phyloP scores from a whole-genome alignment of 345 rosid genomes.

The Gossypium raimondii region DNA sequence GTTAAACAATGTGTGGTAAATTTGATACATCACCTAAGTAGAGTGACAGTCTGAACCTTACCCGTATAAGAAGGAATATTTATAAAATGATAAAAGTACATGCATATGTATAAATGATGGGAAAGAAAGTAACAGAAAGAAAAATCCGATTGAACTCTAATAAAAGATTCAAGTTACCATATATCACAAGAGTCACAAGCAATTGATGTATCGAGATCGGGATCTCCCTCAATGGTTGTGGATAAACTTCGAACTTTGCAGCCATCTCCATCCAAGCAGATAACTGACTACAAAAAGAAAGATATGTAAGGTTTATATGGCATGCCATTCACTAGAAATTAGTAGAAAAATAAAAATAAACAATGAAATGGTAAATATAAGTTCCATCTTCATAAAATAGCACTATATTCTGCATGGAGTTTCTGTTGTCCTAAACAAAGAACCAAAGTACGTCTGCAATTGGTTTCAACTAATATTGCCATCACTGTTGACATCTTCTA shows the following conservation, averaged over 20 bases:
- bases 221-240: slow-evolving; percentile 46
- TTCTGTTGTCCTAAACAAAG: not conserved
- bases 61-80: not conserved
- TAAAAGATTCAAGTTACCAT: slow-evolving; percentile 47
- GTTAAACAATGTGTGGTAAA: not conserved
- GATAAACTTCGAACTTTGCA: slow-evolving; percentile 74
- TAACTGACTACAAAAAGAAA: slow-evolving; percentile 83
- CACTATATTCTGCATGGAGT: not conserved
- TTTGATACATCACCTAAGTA: not conserved
- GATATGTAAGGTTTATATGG: slow-evolving; percentile 28
- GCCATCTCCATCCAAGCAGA: slow-evolving; percentile 94
- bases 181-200: slow-evolving; percentile 97
- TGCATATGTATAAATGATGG: not conserved
- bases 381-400: slow-evolving; percentile 4
- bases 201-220: slow-evolving; percentile 85
- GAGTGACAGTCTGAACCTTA: not conserved
- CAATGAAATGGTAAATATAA: slow-evolving; percentile 11
- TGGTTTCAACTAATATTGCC: not conserved
- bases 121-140: not conserved
- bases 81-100: not conserved
- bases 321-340: slow-evolving; percentile 7
- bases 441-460: not conserved
- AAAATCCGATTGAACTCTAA: not conserved
- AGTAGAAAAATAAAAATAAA: not conserved
- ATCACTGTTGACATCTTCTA: not conserved